Evolutionary conservation across 352 stramenopile species (phyloP).

Genomic region (Globisporangium alternatum): DNA sequence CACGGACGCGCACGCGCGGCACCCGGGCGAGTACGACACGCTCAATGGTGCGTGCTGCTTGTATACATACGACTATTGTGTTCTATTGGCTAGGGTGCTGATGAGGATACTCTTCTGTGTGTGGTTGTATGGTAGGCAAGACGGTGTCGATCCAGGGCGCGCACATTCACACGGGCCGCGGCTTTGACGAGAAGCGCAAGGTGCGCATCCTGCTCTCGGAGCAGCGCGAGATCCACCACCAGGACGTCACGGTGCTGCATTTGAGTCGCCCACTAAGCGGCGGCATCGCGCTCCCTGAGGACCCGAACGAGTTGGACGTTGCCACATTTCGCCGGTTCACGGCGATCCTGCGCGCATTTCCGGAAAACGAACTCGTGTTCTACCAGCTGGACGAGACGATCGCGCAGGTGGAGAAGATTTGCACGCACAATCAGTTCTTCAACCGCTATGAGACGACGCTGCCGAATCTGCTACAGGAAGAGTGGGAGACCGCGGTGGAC

Average conservation of each 20-base stretch:
- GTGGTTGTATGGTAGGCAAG: slow-evolving; percentile 34
- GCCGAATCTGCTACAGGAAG: slow-evolving; percentile 39
- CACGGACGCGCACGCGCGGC: slow-evolving; percentile 17
- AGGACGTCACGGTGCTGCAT: slow-evolving; percentile 65
- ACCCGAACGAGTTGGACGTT: slow-evolving; percentile 72
- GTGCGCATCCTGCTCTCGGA: slow-evolving; percentile 76
- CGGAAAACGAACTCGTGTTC: slow-evolving; percentile 75
- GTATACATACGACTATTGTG: neutral
- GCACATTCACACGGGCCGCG: slow-evolving; percentile 44
- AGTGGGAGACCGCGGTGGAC: slow-evolving; percentile 58
- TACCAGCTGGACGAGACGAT: slow-evolving; percentile 63
- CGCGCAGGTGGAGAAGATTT: slow-evolving; percentile 57
- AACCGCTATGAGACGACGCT: slow-evolving; percentile 45
- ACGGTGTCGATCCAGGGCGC: slow-evolving; percentile 50
- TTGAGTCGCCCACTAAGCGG: slow-evolving; percentile 66
- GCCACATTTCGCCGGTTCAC: slow-evolving; percentile 72
- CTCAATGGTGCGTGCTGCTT: slow-evolving; percentile 43
- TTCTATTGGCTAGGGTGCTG: neutral
- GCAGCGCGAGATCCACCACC: slow-evolving; percentile 41
- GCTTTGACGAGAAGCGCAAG: slow-evolving; percentile 52
- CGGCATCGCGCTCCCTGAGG: slow-evolving; percentile 60
- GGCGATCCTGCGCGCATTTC: slow-evolving; percentile 71
- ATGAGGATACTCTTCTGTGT: neutral
- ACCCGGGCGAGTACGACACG: slow-evolving; percentile 53
- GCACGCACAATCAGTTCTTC: slow-evolving; percentile 39